A percentile compares a stretch with the other conserved stretches of the same genome.
Conservation (phyloP, 2,329 filamentous ascomycete genomes). For the Cryphonectria japonica region DNA sequence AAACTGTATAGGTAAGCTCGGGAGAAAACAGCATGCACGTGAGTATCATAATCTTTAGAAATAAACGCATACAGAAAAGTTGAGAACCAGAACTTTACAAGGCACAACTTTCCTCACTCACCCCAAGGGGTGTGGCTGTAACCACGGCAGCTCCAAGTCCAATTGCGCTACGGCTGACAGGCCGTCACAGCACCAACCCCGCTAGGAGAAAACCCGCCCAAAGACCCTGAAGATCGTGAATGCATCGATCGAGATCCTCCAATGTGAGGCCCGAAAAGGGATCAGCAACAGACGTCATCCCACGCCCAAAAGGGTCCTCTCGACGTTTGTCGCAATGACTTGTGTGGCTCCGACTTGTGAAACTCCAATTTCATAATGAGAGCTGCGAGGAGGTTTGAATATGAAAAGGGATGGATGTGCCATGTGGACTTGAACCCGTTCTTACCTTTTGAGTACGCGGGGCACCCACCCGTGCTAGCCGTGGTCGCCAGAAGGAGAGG, state of each 20-base stretch:
- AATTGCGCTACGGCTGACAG: not conserved
- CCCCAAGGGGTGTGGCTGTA: not conserved
- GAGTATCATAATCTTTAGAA: too few relatives aligned
- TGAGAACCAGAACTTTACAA: not conserved
- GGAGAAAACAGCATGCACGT: too few relatives aligned
- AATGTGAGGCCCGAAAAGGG: not conserved
- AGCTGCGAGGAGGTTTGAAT: too few relatives aligned
- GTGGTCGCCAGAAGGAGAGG: not conserved
- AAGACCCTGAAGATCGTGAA: conserved; percentile 4
- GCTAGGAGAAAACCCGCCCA: not conserved
- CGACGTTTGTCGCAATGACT: not conserved
- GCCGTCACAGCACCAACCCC: not conserved
- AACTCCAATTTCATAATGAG: not conserved
- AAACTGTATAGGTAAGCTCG: too few relatives aligned
- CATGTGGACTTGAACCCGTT: not conserved
- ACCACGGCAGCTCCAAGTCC: not conserved
- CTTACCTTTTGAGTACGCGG: not conserved
- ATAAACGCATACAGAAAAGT: not conserved
- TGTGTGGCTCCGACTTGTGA: not conserved
- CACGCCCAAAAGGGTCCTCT: not conserved
- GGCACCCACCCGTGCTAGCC: too few relatives aligned
- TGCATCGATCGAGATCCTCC: conserved; percentile 9
- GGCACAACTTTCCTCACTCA: not conserved
- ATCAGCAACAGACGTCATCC: not conserved
- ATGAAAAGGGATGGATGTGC: not conserved